Base-by-base conservation (phyloP, 2,329 filamentous ascomycete species). In the Iodosphaeria phyllophila region DNA sequence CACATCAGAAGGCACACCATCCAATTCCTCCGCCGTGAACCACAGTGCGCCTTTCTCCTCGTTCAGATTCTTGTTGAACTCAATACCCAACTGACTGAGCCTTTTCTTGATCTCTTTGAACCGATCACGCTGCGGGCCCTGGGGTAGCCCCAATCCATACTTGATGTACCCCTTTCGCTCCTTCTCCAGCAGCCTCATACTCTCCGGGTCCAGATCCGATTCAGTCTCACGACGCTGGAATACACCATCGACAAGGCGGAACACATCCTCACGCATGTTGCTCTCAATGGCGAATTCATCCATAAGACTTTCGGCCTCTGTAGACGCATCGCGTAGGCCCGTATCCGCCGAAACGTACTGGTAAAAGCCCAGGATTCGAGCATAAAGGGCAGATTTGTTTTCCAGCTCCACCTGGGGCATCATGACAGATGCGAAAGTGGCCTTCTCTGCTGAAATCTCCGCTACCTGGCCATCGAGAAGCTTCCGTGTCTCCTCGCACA, bases 71-170 rank as follows among this genome's bases (percentile, higher is more conserved):
- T 82, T 83, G 42, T 76, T 68, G 48, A 80, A 80, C 28, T 70
- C 59, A 30, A 84, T 83, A 40, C 64, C 60, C 36, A 86, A 64
- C 44, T 75, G 64, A 35, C 71, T 77, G 28, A 89, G 55, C 8
- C 76, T 58, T 59, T 80, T 79, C 63, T 82, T 79, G 51, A 86
- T 83, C 48, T 75, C 75, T 57, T 83, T 86, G 62, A 86, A 86
- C 22, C 77, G 66, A 37, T 83, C 77, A 32, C 77, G 56, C 52
- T 82, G 57, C 4, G 62, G 54, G 2, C 76, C 77, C 13, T 66
- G 64, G 2, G 76, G 71, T 24, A 89, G 54, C 4, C 69, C 69
- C 23, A 89, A 53, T 9, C 79, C 79, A 45, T 82, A 83, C 27
- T 67, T 62, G 38, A 86, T 72, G 47, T 78, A 86, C 33, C 60